These are phyloP conservation scores for Diatrype stigma DNA, from an alignment of 2,329 filamentous ascomycete genomes.

Conservation along the genomic window DNA sequence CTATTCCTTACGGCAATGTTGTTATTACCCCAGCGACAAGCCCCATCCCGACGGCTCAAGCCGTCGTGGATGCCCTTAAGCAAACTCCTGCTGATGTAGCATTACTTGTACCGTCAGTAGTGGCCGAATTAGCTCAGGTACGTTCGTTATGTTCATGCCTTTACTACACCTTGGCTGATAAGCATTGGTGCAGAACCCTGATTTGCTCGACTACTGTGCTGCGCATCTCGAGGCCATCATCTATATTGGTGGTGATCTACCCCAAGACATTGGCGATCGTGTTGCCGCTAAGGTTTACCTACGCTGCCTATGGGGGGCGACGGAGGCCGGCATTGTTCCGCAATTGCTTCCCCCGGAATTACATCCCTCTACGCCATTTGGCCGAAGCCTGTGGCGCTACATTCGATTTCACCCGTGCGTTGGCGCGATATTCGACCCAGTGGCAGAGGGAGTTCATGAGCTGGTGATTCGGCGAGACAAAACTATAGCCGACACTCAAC, in stretches of 20 bases:
- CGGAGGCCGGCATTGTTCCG: background rate
- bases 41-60: background rate
- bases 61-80: background rate
- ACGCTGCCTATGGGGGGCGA: background rate
- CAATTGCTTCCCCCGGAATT: background rate
- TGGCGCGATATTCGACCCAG: conserved; percentile 21
- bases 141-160: no score
- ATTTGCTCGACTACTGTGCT: background rate
- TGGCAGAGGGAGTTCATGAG: conserved; percentile 10
- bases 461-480: background rate
- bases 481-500: conserved; percentile 9
- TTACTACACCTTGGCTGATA: no score
- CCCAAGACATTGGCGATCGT: background rate
- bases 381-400: background rate
- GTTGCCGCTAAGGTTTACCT: background rate
- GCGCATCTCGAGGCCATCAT: background rate
- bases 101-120: background rate
- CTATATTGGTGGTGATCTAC: background rate
- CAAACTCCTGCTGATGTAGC: background rate
- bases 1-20: background rate
- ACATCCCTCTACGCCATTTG: background rate
- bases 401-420: conserved; percentile 15
- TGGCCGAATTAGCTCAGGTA: background rate
- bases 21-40: background rate
- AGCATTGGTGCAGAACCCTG: background rate